Percentiles rank a stretch among this genome's conserved stretches.
Conservation (phyloP, 1,284 basidiomycete genomes). For the Cryptococcus jaspeensis region DNA sequence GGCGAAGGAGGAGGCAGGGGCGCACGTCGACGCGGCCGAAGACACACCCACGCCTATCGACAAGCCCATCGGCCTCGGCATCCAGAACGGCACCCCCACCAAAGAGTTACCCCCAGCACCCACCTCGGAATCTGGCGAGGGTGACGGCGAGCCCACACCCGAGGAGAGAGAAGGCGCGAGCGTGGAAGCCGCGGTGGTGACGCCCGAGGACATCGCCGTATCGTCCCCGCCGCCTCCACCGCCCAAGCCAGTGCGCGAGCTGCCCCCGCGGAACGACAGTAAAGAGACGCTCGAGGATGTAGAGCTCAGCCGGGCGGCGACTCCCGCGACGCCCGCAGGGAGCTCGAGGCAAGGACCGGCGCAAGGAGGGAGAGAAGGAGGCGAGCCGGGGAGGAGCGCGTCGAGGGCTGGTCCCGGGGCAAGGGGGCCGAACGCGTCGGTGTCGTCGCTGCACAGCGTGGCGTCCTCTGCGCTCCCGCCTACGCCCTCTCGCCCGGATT, state of each 20-base stretch:
- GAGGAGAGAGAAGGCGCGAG: background rate
- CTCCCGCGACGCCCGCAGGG: conserved; percentile 14
- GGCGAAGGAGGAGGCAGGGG: too few species aligned
- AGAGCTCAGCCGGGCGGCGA: conserved; percentile 23
- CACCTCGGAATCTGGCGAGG: background rate
- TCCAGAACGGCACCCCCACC: conserved; percentile 17
- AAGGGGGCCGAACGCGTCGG: conserved; percentile 16
- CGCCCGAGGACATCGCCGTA: conserved; percentile 3
- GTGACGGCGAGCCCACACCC: background rate
- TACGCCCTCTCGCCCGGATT: conserved; percentile 30
- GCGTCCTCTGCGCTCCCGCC: conserved; percentile 18
- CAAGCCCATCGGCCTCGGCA: conserved; percentile 5
- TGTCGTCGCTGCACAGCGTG: conserved; percentile 26
- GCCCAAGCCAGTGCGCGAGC: conserved; percentile 14
- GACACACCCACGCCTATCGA: too few species aligned
- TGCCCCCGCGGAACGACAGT: conserved; percentile 9
- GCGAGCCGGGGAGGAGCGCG: conserved; percentile 6
- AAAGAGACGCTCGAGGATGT: conserved; percentile 30
- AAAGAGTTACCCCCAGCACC: conserved; percentile 20
- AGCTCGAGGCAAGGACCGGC: background rate
- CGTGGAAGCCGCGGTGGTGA: background rate
- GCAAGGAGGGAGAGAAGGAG: conserved; percentile 6
- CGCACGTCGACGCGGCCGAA: too few species aligned
- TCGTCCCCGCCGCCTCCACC: conserved; percentile 21
- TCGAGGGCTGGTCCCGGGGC: conserved; percentile 20